Evolutionary conservation across 2,329 filamentous ascomycete genomes (phyloP), one percentile per base, ranked within the genome.

Genomic region (Bipolaris bicolor): DNA sequence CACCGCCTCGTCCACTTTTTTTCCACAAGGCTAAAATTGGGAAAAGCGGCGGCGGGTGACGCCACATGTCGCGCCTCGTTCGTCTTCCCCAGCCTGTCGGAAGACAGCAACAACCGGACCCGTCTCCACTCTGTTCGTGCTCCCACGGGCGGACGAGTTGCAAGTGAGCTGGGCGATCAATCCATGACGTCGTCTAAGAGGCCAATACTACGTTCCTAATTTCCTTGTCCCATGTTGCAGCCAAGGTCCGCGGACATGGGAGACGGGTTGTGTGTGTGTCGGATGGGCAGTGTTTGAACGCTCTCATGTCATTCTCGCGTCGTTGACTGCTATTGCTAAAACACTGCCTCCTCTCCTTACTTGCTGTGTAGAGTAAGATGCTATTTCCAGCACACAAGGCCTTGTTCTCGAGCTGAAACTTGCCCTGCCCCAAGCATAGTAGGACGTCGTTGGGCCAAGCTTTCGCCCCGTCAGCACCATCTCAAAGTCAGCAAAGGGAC

Each of bases 1-100:
- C 65, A 67, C 69, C 66, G 66, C 69, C 65, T 65, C 60, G 34
- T 52, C 47, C 55, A 57, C 57, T 47, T 59, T 66, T 66, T 61
- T 31, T 10, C 29, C 47, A 15, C 29, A 20, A 60, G 52, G 40
- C 45, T 40, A 62, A 48, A 64, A 6, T 65, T 47, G 68, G 65
- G 64, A 31, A 60, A 53, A 60, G 29, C 29, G 57, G 44, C 44
- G 44, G 29, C 34, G 46, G 33, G 46, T 49, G 62, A 61, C 65
- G 67, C 68, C 68, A 69, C 68, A 63, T 44, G 58, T 37, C 50
- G 49, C 58, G 51, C 43, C 41, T 49, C 47, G 31, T 41, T 36
- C 37, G 44, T 40, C 33, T 26, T 26, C 49, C 61, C 16, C 22
- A 24, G 33, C 33, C 33, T 39, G 46, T 39, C 20, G 45, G 15